A percentile compares a stretch with the other conserved stretches of the same genome.
These are phyloP conservation scores for Pythium utonaiense DNA, from an alignment of 352 stramenopile species.

Conservation along the genomic window DNA sequence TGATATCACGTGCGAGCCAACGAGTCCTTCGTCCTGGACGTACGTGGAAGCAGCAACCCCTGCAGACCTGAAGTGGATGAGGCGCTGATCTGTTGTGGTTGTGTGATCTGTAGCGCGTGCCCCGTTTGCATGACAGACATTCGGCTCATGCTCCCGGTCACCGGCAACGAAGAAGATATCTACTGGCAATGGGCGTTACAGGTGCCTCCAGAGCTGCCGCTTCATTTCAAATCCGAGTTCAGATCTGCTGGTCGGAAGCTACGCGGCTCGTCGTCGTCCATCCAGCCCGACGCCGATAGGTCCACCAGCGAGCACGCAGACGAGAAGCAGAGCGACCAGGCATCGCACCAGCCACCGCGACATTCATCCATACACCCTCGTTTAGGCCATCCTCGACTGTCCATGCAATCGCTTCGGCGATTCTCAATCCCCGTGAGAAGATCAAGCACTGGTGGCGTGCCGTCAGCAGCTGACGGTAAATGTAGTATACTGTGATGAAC, in stretches of 20 bases:
- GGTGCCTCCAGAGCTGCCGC: slow-evolving; percentile 38
- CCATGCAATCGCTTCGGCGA: not conserved
- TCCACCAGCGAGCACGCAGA: not conserved
- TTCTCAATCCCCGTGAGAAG: slow-evolving; percentile 6
- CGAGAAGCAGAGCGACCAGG: not conserved
- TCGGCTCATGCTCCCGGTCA: slow-evolving; percentile 50
- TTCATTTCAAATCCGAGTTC: slow-evolving; percentile 47
- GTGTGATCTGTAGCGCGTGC: slow-evolving; percentile 33
- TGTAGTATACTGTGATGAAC: not conserved
- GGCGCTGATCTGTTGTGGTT: slow-evolving; percentile 19
- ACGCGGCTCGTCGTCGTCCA: not conserved
- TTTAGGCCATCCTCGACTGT: not conserved
- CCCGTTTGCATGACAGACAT: slow-evolving; percentile 65
- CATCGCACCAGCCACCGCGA: not conserved
- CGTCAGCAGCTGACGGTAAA: not conserved
- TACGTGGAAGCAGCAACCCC: not conserved
- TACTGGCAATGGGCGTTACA: slow-evolving; percentile 67
- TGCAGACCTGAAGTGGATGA: not conserved
- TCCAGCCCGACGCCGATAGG: not conserved
- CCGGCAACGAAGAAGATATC: slow-evolving; percentile 47
- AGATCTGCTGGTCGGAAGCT: slow-evolving; percentile 29
- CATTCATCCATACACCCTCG: not conserved
- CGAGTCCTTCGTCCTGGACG: slow-evolving; percentile 10
- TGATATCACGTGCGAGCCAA: slow-evolving; percentile 25
- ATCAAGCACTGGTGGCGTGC: not conserved